Base-by-base conservation (phyloP, 106 monocot genomes). In the Dioscorea zingiberensis region DNA sequence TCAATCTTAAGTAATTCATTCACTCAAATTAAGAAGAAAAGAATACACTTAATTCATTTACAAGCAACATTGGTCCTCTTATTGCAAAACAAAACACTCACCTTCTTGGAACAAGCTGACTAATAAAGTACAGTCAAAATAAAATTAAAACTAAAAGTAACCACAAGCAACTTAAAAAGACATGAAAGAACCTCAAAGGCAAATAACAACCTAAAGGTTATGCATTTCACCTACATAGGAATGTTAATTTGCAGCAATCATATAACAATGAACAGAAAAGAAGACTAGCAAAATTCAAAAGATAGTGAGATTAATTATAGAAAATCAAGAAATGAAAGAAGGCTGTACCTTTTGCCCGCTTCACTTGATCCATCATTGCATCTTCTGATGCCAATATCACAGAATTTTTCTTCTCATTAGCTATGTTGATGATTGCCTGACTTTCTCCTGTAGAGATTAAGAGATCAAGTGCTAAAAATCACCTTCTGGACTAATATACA, bases 391-490 rank as follows among this genome's bases (percentile, higher is more conserved):
- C 86, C 62, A 91, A 64, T 48, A 91, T 83, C 27, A 80, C 83
- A 54, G 90, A 77, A 65, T 57, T 83, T 66, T 81, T 91, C 60
- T 74, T 86, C 7, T 83, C 90, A 64, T 91, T 85, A 66, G 94
- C 90, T 58, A 84, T 78, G 47, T 94, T 94, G 13, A 94, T 94
- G 54, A 87, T 74, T 71, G 94, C 57, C 72, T 90, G 90, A 46
- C 84, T 87, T 64, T 90, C 90, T 74, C 94, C 94, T 94, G 87
- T 53, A 81, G 18, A 65, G n/a, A 70, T 61, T 21, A 68, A 45
- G 63, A 47, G 18, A 19, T 24, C 38, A 38, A 38, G 38, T 8
- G 38, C 10, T 38, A 38, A 38, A 38, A 38, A 38, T 38, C 38
- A 38, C 38, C 38, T 38, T 8, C 38, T 10, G 10, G 6, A 38